These are phyloP conservation scores for Trypanosoma avium DNA, from an alignment of 208 protist genomes.

Conservation along the genomic window DNA sequence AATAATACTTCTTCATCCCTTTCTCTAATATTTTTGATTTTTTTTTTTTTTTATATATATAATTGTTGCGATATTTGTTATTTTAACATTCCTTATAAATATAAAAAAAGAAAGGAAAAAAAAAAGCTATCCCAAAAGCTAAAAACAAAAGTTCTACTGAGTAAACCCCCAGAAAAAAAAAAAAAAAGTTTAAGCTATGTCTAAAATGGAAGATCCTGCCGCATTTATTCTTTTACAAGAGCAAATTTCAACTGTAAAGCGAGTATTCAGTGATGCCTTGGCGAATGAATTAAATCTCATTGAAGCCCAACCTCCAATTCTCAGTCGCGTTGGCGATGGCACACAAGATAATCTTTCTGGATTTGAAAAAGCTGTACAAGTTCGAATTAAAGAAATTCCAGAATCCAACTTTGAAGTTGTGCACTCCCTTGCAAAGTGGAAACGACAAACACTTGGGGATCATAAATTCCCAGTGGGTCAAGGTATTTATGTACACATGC, in stretches of 20 bases:
- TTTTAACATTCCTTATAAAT: too few relatives aligned
- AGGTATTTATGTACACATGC: constrained; percentile 88
- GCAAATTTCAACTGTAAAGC: constrained; percentile 73
- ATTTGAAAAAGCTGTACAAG: constrained; percentile 84
- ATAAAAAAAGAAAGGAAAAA: constrained; percentile 11
- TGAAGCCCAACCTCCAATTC: constrained; percentile 78
- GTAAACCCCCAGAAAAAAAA: too few relatives aligned
- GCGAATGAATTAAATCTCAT: constrained; percentile 68
- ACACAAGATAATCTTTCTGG: constrained; percentile 91
- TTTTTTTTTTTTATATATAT: constrained; percentile 12
- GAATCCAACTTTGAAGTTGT: constrained; percentile 82
- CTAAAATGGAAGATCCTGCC: constrained; percentile 40
- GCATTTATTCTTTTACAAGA: constrained; percentile 62
- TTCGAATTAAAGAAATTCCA: constrained; percentile 79
- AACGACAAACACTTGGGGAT: constrained; percentile 79
- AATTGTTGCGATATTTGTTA: too few relatives aligned
- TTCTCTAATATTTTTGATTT: background rate
- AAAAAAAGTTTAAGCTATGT: too few relatives aligned
- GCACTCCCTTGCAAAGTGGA: constrained; percentile 94
- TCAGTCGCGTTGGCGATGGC: constrained; percentile 77
- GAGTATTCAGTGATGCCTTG: constrained; percentile 69
- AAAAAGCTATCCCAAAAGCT: too few relatives aligned
- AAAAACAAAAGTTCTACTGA: too few relatives aligned
- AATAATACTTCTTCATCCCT: background rate
- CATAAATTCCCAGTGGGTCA: constrained; percentile 75